Evolutionary conservation across 2,329 filamentous ascomycete species (phyloP).

Genomic region (Raffaelea arxii): DNA sequence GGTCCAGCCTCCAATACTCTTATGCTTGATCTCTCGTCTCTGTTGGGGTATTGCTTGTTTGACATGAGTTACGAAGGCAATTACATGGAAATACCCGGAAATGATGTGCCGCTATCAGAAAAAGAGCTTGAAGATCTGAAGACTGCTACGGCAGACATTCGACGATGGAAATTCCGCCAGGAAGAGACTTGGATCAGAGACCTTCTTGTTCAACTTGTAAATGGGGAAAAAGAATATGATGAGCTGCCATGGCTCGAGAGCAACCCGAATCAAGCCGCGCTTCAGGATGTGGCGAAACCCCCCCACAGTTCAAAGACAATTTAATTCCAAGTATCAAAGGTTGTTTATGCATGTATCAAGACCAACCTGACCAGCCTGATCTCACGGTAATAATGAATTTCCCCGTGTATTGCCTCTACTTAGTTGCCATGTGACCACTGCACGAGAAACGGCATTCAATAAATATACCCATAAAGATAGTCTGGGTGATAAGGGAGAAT

Average conservation of each 20-base stretch:
- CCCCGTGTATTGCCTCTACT: too few relatives aligned
- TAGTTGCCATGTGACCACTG: too few relatives aligned
- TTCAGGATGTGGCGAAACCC: too few relatives aligned
- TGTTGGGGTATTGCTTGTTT: neutral
- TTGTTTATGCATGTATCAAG: too few relatives aligned
- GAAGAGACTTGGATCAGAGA: neutral
- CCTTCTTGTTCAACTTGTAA: neutral
- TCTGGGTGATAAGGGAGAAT: too few relatives aligned
- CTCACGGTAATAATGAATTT: too few relatives aligned
- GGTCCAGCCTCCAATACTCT: neutral
- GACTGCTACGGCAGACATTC: neutral
- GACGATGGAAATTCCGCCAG: neutral
- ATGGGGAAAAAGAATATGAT: neutral
- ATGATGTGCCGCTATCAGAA: neutral
- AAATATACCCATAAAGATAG: too few relatives aligned
- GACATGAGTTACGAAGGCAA: slow-evolving; percentile 1
- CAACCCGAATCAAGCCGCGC: too few relatives aligned
- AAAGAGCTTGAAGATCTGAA: neutral
- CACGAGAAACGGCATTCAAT: too few relatives aligned
- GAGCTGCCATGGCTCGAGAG: neutral
- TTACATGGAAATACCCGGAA: neutral
- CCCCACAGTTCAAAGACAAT: too few relatives aligned
- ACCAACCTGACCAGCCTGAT: too few relatives aligned
- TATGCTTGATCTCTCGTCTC: neutral
- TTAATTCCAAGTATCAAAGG: too few relatives aligned